These are phyloP conservation scores for Syncephalastrum contaminatum DNA, from an alignment of 371 early-diverging fungal species.

Conservation along the genomic window DNA sequence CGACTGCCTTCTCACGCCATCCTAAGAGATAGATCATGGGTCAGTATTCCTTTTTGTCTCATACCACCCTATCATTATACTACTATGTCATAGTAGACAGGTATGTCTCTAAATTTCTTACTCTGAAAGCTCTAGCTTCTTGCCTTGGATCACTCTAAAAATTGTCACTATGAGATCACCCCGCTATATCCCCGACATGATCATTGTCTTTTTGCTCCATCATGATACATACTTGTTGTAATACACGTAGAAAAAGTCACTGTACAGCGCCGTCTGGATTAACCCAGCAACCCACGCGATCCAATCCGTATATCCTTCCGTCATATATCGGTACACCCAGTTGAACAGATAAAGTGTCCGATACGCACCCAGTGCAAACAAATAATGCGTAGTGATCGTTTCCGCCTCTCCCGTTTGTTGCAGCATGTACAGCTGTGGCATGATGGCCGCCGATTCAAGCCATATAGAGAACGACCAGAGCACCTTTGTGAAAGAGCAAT, in stretches of 20 bases:
- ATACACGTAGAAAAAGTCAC: conserved; percentile 98
- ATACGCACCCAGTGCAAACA: conserved; percentile 98
- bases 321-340: conserved; percentile 91
- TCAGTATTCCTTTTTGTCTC: too few relatives aligned
- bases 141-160: conserved; percentile 81
- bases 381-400: conserved; percentile 97
- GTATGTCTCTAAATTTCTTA: conserved; percentile 14
- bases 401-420: conserved; percentile 98
- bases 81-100: too few relatives aligned
- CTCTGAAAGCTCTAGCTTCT: conserved; percentile 76
- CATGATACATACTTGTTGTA: conserved; percentile 70
- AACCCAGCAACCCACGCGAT: conserved; percentile 85
- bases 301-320: conserved; percentile 71
- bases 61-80: too few relatives aligned
- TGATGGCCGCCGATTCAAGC: conserved; percentile 96
- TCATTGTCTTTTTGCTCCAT: conserved; percentile 15
- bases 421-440: conserved; percentile 98
- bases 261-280: conserved; percentile 95
- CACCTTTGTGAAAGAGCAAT: conserved; percentile 33
- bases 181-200: neutral
- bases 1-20: too few relatives aligned
- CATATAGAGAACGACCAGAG: conserved; percentile 97
- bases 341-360: conserved; percentile 95
- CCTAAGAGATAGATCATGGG: too few relatives aligned
- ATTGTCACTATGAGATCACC: neutral